Conservation (phyloP, 768 basidiomycete species). For the Collybia sordida region DNA sequence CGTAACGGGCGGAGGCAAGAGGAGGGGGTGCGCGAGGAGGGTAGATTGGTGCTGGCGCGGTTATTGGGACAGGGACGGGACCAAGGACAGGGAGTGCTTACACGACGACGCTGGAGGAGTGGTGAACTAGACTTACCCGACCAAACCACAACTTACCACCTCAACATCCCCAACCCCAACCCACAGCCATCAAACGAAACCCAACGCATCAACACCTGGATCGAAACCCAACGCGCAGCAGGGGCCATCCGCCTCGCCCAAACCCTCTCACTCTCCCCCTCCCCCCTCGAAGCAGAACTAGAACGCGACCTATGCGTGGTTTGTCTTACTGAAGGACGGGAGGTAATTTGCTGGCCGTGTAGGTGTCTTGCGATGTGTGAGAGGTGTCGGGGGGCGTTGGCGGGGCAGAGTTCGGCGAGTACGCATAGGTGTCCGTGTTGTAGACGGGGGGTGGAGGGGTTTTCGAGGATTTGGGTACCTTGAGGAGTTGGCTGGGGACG, state of each 20-base stretch:
- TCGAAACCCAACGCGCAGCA: slow-evolving; percentile 26
- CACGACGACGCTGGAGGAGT: no score
- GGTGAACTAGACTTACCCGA: no score
- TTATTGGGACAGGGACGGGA: no score
- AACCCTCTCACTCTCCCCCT: no score
- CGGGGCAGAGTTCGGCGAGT: slow-evolving; percentile 50
- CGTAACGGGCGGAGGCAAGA: neutral
- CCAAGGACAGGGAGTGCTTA: no score
- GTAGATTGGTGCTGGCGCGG: no score
- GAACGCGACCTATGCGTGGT: slow-evolving; percentile 51
- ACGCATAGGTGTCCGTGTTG: slow-evolving; percentile 72
- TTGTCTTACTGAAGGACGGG: slow-evolving; percentile 64
- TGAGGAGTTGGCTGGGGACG: slow-evolving; percentile 20
- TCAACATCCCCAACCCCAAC: neutral
- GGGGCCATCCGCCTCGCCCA: slow-evolving; percentile 45
- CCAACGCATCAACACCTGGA: neutral
- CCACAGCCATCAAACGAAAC: neutral
- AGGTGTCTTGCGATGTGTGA: slow-evolving; percentile 66
- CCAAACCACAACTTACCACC: no score
- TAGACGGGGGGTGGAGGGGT: slow-evolving; percentile 56
- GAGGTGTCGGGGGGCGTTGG: slow-evolving; percentile 60
- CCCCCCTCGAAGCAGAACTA: no score
- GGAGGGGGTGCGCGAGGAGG: neutral
- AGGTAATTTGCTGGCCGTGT: slow-evolving; percentile 86
- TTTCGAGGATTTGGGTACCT: slow-evolving; percentile 63